Conservation (phyloP, 768 basidiomycete species). For the Phylloporus sp. region DNA sequence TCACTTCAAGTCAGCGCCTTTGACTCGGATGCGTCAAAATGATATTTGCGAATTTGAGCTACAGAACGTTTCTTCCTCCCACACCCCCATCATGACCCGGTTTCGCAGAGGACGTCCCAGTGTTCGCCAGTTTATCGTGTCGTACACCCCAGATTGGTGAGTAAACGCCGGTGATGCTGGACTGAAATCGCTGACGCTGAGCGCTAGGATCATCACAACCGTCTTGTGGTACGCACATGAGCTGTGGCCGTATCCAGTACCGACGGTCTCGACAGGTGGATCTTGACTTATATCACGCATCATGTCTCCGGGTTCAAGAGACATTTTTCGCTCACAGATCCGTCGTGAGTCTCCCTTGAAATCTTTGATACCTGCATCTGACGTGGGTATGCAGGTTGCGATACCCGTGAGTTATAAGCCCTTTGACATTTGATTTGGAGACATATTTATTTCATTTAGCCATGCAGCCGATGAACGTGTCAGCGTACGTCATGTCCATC, state of each 20-base stretch:
- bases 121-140: constrained; percentile 29
- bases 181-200: background rate
- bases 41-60: too few relatives aligned
- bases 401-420: constrained; percentile 35
- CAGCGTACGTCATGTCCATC: constrained; percentile 33
- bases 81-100: background rate
- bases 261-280: constrained; percentile 37
- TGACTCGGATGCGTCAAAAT: too few relatives aligned
- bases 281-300: constrained; percentile 54
- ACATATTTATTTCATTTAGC: constrained; percentile 32
- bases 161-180: constrained; percentile 10
- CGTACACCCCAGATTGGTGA: constrained; percentile 77
- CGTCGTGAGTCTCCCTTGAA: constrained; percentile 48
- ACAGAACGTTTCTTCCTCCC: background rate
- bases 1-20: too few relatives aligned
- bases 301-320: constrained; percentile 65
- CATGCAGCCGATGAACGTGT: constrained; percentile 70
- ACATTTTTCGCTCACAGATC: constrained; percentile 74
- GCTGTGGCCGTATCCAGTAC: background rate
- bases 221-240: constrained; percentile 49
- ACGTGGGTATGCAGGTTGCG: constrained; percentile 27
- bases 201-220: constrained; percentile 59
- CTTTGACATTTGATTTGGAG: background rate
- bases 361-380: constrained; percentile 6
- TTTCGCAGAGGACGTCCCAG: constrained; percentile 13